Evolutionary conservation across 306 rosid species (phyloP), one percentile per base, ranked within the genome.

Genomic region (Herpetospermum pedunculosum): DNA sequence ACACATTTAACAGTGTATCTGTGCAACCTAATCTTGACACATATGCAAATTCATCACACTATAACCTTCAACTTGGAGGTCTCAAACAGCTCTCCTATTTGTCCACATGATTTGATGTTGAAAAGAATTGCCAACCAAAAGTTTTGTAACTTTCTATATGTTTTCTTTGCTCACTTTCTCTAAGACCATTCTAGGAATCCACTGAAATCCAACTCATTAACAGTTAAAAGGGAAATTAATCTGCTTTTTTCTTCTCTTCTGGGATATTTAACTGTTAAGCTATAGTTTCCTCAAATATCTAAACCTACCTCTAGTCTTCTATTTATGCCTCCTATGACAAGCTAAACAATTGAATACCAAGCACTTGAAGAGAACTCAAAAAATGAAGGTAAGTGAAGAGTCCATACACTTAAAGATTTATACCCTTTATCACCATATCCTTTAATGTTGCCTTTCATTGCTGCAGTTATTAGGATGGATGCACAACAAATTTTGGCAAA

Each of bases 381-480:
- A 82, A 83, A 94, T 91, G 97, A 94, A 88, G 97, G 99, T 88
- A 80, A 82, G 86, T 63, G 32, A 60, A 21, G 37, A 43, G 62
- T 60, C n/a, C 25, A 63, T 64, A 32, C 72, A 29, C 28, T 30
- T 46, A 0, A 14, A 30, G 18, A 57, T 74, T 15, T 25, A 25
- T 53, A 57, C 69, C 37, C 53, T 57, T 26, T 35, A 14, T 13
- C n/a, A 37, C 38, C 37, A 3, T 19, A 26, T 57, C 48, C 84
- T 76, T 81, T 52, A 81, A 67, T 59, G 67, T 76, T 72, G 71
- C 70, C 69, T 77, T 75, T 74, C 53, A 73, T 85, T 80, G 41
- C 74, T 88, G 96, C 97, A 91, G 98, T 75, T 94, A 52, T 75
- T 91, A 62, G 92, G 86, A 35, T 94, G 97, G 98, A 84, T 87